phyloP scores from a whole-genome alignment of 2,329 filamentous ascomycete genomes.

The Pseudogymnoascus sp. region DNA sequence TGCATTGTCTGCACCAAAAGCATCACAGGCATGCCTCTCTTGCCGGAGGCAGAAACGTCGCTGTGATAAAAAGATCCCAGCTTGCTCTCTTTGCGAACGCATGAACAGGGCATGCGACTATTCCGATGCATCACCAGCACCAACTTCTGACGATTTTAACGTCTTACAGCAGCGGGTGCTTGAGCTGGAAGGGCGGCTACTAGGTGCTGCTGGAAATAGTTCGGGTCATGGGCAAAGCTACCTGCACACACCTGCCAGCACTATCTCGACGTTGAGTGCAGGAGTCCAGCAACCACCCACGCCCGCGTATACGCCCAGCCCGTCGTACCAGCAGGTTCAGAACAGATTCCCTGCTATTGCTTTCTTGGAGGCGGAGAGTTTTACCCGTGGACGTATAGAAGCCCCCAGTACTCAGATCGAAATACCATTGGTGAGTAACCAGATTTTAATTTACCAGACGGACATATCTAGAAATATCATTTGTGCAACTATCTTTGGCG shows the following conservation, averaged over 20 bases:
- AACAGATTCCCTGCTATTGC: constrained; percentile 36
- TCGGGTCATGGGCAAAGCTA: neutral
- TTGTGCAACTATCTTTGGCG: neutral
- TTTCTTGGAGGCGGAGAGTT: constrained; percentile 38
- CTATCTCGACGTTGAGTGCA: neutral
- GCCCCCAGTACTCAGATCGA: constrained; percentile 33
- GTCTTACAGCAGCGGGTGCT: constrained; percentile 32
- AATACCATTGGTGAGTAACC: constrained; percentile 32
- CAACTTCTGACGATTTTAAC: constrained; percentile 35
- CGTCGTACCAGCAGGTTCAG: constrained; percentile 20
- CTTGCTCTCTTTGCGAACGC: constrained; percentile 39
- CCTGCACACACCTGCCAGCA: neutral
- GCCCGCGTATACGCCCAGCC: constrained; percentile 19
- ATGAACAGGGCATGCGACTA: constrained; percentile 38
- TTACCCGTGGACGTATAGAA: constrained; percentile 31
- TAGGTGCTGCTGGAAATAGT: neutral
- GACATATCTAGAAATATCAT: neutral
- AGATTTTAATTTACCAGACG: neutral
- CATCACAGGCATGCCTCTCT: constrained; percentile 36
- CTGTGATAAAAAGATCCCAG: constrained; percentile 44
- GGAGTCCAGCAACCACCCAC: constrained; percentile 10
- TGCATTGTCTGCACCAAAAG: constrained; percentile 20
- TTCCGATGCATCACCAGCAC: constrained; percentile 29
- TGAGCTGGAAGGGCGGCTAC: constrained; percentile 34
- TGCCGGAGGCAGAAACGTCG: constrained; percentile 44